These are phyloP conservation scores for Aspergillaceae sp. DNA, from an alignment of 2,329 filamentous ascomycete genomes.

Conservation along the genomic window DNA sequence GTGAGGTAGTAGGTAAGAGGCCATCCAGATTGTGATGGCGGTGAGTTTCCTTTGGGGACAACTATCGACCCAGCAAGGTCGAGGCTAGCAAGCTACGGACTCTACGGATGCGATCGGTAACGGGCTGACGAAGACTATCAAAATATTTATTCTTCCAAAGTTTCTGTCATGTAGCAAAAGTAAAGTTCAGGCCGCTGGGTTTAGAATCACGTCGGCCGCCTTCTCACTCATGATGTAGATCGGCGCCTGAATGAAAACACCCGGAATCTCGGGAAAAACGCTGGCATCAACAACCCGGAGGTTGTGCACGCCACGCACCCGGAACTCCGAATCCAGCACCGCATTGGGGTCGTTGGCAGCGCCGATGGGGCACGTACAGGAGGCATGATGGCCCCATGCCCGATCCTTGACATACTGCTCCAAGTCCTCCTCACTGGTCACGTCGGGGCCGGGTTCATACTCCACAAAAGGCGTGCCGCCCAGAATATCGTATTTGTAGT, in stretches of 20 bases:
- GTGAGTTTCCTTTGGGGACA: no score
- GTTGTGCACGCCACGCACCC: constrained; percentile 47
- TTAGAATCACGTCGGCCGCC: constrained; percentile 49
- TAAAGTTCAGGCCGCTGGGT: no score
- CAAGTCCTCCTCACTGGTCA: constrained; percentile 37
- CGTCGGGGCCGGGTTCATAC: constrained; percentile 35
- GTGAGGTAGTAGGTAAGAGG: no score
- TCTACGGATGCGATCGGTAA: no score
- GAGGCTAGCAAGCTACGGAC: no score
- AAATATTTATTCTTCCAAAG: no score
- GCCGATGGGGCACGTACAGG: constrained; percentile 49
- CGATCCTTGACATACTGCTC: constrained; percentile 43
- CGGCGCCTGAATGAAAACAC: constrained; percentile 44
- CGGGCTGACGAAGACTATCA: no score
- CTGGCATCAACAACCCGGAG: constrained; percentile 56
- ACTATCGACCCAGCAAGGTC: no score
- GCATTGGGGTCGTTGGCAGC: constrained; percentile 45
- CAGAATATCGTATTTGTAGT: constrained; percentile 43
- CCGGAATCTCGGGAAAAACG: constrained; percentile 49
- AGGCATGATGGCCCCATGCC: constrained; percentile 52
- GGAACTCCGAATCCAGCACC: constrained; percentile 50
- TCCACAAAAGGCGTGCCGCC: constrained; percentile 34
- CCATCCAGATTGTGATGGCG: no score
- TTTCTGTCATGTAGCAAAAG: constrained; percentile 6
- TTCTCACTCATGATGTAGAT: constrained; percentile 54